A percentile compares a stretch with the other conserved stretches of the same genome.
phyloP scores from a whole-genome alignment of 2,329 filamentous ascomycete genomes.

The Botryotinia globosa region DNA sequence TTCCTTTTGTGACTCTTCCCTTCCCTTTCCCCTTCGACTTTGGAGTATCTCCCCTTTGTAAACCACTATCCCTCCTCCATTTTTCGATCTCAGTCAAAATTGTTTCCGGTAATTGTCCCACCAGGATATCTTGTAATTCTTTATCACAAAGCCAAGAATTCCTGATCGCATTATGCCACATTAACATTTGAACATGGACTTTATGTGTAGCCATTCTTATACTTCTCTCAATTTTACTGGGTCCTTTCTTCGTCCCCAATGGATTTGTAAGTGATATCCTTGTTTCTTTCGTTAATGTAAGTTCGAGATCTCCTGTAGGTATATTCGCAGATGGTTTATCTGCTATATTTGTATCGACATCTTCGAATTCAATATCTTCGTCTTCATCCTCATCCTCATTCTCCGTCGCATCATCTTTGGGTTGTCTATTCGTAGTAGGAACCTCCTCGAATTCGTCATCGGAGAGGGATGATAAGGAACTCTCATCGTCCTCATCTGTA shows the following conservation, averaged over 20 bases:
- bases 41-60: slow-evolving; percentile 44
- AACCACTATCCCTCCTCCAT: slow-evolving; percentile 67
- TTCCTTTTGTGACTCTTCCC: slow-evolving; percentile 39
- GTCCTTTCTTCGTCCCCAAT: slow-evolving; percentile 72
- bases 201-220: slow-evolving; percentile 79
- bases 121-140: slow-evolving; percentile 70
- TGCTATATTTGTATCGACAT: slow-evolving; percentile 47
- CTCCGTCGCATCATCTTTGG: slow-evolving; percentile 41
- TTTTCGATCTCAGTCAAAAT: slow-evolving; percentile 63
- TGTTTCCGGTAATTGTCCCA: slow-evolving; percentile 69
- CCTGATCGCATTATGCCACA: slow-evolving; percentile 85
- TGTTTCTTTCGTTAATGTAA: slow-evolving; percentile 63
- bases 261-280: slow-evolving; percentile 60
- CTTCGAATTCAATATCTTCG: slow-evolving; percentile 60
- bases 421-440: slow-evolving; percentile 44
- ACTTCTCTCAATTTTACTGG: slow-evolving; percentile 77
- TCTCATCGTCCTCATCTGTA: slow-evolving; percentile 43
- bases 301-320: slow-evolving; percentile 65
- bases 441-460: slow-evolving; percentile 58
- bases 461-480: slow-evolving; percentile 36
- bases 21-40: slow-evolving; percentile 40
- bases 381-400: slow-evolving; percentile 44
- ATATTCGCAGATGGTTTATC: slow-evolving; percentile 44
- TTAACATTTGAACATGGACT: slow-evolving; percentile 80
- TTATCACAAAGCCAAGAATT: slow-evolving; percentile 82